Evolutionary conservation across 495 filamentous ascomycete species (phyloP).

Genomic region (Hypoxylon lenormandii): DNA sequence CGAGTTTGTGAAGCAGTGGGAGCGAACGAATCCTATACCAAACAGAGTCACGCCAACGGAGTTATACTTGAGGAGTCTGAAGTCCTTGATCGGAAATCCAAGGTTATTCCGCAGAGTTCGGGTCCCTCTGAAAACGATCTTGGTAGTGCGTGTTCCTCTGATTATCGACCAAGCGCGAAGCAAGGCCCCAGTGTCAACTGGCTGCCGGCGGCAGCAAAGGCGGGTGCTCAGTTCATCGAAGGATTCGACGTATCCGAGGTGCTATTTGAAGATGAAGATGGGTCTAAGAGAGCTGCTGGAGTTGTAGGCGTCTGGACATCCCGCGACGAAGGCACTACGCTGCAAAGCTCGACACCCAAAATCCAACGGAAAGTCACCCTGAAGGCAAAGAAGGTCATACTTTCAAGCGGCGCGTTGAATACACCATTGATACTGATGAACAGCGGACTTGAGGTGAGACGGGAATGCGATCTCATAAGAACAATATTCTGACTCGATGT

Average conservation of each 20-base stretch:
- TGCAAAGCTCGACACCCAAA: slow-evolving; percentile 53
- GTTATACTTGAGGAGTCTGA: slow-evolving; percentile 75
- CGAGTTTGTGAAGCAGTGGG: slow-evolving; percentile 60
- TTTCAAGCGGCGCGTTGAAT: slow-evolving; percentile 73
- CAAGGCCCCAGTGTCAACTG: slow-evolving; percentile 75
- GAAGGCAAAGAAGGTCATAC: slow-evolving; percentile 76
- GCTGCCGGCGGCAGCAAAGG: slow-evolving; percentile 74
- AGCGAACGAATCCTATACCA: slow-evolving; percentile 64
- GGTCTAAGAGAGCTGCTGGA: slow-evolving; percentile 67
- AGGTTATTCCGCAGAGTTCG: slow-evolving; percentile 74
- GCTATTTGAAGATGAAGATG: slow-evolving; percentile 65
- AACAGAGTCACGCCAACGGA: slow-evolving; percentile 73
- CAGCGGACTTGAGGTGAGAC: slow-evolving; percentile 63
- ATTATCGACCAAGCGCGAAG: slow-evolving; percentile 67
- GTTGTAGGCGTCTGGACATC: slow-evolving; percentile 74
- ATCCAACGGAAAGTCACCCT: slow-evolving; percentile 67
- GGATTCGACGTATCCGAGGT: slow-evolving; percentile 72
- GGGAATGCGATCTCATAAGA: no score
- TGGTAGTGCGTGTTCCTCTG: slow-evolving; percentile 73
- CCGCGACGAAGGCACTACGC: slow-evolving; percentile 67
- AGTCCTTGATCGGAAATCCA: no score
- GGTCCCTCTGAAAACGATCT: slow-evolving; percentile 79
- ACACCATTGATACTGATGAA: slow-evolving; percentile 74
- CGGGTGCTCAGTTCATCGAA: slow-evolving; percentile 77
- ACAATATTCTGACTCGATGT: slow-evolving; percentile 38